These are phyloP conservation scores for Sporisorium graminicola DNA, from an alignment of 1,284 basidiomycete species.

Conservation along the genomic window DNA sequence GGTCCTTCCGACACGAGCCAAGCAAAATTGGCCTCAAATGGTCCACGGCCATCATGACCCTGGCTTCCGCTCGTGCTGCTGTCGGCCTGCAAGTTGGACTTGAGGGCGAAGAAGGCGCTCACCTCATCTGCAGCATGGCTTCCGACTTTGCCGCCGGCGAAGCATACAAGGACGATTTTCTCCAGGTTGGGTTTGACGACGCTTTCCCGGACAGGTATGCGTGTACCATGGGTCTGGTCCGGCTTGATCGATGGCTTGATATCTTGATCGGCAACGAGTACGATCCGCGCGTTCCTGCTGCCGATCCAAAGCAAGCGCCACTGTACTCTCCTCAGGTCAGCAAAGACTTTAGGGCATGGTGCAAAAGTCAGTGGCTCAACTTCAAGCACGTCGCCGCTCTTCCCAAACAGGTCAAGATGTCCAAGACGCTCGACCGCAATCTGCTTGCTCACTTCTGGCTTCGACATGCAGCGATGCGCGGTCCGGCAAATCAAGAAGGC, in stretches of 20 bases:
- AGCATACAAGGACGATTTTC: background rate
- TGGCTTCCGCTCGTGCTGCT: background rate
- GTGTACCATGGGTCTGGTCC: background rate
- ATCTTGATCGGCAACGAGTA: background rate
- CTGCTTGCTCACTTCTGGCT: background rate
- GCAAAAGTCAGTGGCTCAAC: background rate
- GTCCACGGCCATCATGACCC: background rate
- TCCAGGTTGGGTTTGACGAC: background rate
- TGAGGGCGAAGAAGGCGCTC: background rate
- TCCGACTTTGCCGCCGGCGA: background rate
- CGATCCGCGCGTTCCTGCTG: background rate
- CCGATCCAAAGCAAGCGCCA: background rate
- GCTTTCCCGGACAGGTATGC: background rate
- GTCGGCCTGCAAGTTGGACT: background rate
- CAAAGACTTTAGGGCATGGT: background rate
- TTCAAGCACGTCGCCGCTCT: constrained; percentile 3
- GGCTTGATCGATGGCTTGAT: background rate
- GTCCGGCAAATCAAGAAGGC: background rate
- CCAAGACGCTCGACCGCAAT: background rate
- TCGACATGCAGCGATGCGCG: background rate
- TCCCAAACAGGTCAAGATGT: background rate
- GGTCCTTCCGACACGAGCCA: constrained; percentile 4
- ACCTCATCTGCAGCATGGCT: background rate
- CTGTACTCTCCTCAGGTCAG: background rate
- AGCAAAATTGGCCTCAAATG: background rate